Evolutionary conservation across 1,284 basidiomycete species (phyloP), one percentile per base, ranked within the genome.

Genomic region (Golubevia sp.): DNA sequence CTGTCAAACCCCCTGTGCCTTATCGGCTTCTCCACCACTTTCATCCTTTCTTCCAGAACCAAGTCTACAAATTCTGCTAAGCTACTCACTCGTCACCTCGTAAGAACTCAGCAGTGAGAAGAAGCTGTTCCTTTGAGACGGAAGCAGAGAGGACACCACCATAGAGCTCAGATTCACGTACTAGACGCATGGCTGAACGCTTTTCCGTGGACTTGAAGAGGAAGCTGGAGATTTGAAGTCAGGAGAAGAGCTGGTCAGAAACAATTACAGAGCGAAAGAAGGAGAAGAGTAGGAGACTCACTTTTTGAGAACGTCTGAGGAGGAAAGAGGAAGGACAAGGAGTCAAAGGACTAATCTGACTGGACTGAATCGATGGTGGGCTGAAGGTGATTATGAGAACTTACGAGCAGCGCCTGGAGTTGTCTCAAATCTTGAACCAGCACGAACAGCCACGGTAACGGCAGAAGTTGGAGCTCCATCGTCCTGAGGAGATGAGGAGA

Each of bases 61-160:
- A n/a, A 15, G 48, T 15, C 18, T 49, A n/a, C 48, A 49, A 15
- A 15, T 49, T 15, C 48, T 15, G 18, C n/a, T 49, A 26, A 27
- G 53, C 49, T 20, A 92, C 93, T 87, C 85, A 97, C 95, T 98
- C 96, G 84, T 99, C 94, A 58, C 93, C 95, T 68, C 91, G 90
- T 75, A 98, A 86, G 86, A 98, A 99, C 84, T 98, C 94, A 68
- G 96, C 94, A 55, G 92, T 96, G 76, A 95, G 86, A 70, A 93
- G 90, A 55, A 99, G 88, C 86, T 97, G 91, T 87, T 99, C 96
- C 77, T 95, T 88, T 49, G 91, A 89, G 74, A 98, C 87, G 70
- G 89, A 90, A 63, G 94, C 87, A 54, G 93, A 94, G 71, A 99
- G 88, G 61, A 96, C 89, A 84, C 95, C 96, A 67, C 96, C 97